phyloP scores from a whole-genome alignment of 306 rosid species.

The Sechiopsis laciniata region DNA sequence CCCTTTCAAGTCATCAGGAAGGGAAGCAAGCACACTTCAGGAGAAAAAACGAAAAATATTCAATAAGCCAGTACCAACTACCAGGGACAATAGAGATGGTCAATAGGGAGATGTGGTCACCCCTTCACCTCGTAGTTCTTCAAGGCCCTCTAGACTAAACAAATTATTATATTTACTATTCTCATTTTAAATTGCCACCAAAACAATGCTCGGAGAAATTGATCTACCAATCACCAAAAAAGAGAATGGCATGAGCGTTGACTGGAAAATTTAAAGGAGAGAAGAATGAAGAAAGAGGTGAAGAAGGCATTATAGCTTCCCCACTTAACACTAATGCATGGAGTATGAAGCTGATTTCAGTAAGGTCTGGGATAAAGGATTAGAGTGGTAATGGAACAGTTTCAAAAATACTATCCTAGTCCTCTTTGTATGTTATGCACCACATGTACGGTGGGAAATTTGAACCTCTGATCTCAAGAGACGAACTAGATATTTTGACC shows the following conservation, averaged over 20 bases:
- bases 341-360: neutral
- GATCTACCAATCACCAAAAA: neutral
- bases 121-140: too few species aligned
- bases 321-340: neutral
- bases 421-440: neutral
- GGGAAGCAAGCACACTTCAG: slow-evolving; percentile 62
- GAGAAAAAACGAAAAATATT: slow-evolving; percentile 25
- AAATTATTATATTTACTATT: neutral
- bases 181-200: neutral
- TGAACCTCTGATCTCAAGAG: neutral
- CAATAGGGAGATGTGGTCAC: neutral
- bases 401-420: neutral
- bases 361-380: neutral
- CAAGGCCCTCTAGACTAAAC: neutral
- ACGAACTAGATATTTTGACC: neutral
- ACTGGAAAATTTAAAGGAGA: neutral
- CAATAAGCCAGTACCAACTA: neutral
- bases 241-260: neutral
- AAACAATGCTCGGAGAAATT: neutral
- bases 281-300: neutral
- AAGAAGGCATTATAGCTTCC: neutral
- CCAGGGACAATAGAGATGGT: neutral
- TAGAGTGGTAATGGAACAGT: neutral
- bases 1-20: slow-evolving; percentile 59
- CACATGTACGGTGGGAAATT: neutral